A percentile compares a stretch with the other conserved stretches of the same genome.
Conservation (phyloP, 2,329 filamentous ascomycete genomes). For the Plectosphaerella cucumerina region DNA sequence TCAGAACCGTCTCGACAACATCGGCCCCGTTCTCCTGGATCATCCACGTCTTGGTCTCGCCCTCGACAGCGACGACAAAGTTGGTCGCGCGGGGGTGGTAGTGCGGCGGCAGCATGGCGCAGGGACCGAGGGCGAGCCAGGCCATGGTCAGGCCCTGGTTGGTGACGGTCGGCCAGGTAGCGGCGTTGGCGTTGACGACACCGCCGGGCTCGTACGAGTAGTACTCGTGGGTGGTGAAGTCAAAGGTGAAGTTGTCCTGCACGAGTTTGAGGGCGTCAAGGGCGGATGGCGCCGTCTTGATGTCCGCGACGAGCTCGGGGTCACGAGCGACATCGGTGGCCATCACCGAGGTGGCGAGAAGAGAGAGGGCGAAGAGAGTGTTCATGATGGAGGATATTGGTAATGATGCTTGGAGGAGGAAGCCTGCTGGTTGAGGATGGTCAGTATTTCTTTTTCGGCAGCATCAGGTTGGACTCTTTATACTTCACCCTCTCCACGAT, state of each 20-base stretch:
- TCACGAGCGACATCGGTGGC: not conserved
- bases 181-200: conserved; percentile 47
- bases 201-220: conserved; percentile 39
- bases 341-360: not conserved
- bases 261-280: not conserved
- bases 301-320: not conserved
- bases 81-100: conserved; percentile 46
- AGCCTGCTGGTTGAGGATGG: not conserved
- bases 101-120: conserved; percentile 49
- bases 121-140: conserved; percentile 42
- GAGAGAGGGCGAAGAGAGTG: not conserved
- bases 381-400: not conserved
- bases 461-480: not conserved
- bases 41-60: conserved; percentile 48
- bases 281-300: not conserved
- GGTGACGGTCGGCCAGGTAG: conserved; percentile 42
- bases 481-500: not conserved
- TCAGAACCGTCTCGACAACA: conserved; percentile 33
- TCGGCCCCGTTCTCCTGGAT: conserved; percentile 44
- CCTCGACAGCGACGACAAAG: conserved; percentile 39
- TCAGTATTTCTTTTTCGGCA: not conserved
- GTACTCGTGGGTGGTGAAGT: conserved; percentile 37
- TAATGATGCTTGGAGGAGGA: not conserved
- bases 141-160: conserved; percentile 43
- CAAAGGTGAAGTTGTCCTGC: conserved; percentile 41